Base-by-base conservation (phyloP, 192 early-diverging fungal species). In the Entomortierella lignicola region DNA sequence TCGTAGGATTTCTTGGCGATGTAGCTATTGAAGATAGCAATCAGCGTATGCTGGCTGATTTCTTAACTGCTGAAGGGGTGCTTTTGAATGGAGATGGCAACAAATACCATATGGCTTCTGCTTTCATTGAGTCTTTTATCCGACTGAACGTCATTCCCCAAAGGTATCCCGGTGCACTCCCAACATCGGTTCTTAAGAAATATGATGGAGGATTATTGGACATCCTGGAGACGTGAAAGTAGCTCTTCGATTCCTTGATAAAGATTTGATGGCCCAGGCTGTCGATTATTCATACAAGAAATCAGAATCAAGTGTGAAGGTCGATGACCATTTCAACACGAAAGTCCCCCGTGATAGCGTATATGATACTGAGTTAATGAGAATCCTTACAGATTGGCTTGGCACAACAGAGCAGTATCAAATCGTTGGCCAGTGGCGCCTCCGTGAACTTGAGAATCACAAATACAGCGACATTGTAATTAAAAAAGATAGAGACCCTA, bases 1-100 rank as follows among this genome's bases (percentile, higher is more conserved):
- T 47, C 20, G 20, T 47, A 47, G 44, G 44, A 47, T 47, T 11
- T 47, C 44, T 47, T 15, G 44, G 44, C 15, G 44, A 47, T 15
- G 44, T 47, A 11, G 4, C 12, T 47, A 47, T 47, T 15, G 2
- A 5, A 11, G 15, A 47, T 15, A 3, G 2, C 7, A 3, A 47
- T 11, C 44, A 47, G 4, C 44, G 15, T 4, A 47, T 20, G 15
- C 15, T 54, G 52, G 23, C 52, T 7, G 26, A 54, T 4, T 54
- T 54, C 27, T 15, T 54, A 25, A 54, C 52, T 23, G 52, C 52
- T 29, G 52, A 54, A 26, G 52, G 52, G 52, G 52, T 29, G 27
- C 23, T 54, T 3, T 8, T 54, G 15, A 54, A 27, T 3, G 13
- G 6, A 8, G 52, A 54, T 54, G 52, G 23, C 23, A 54, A 54